These are phyloP conservation scores for Fraxinus albicans DNA, from an alignment of 305 asterid species.

Conservation along the genomic window DNA sequence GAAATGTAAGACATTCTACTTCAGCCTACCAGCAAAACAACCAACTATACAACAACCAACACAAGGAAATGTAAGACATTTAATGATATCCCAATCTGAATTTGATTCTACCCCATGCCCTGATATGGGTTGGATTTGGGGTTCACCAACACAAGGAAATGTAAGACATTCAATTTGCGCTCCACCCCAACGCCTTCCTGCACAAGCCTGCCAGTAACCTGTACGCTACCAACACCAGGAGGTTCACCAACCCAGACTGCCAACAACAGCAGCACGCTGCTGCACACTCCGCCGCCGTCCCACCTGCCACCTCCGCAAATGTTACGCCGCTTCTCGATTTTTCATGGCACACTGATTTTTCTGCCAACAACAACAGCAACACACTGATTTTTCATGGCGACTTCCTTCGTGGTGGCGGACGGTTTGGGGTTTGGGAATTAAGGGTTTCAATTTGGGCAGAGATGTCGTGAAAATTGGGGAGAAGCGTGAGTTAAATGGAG, in stretches of 20 bases:
- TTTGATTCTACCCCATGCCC: slow-evolving; percentile 22
- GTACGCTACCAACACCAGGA: slow-evolving; percentile 60
- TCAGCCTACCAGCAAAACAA: no score
- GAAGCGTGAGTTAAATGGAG: no score
- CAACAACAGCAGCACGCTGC: slow-evolving; percentile 78
- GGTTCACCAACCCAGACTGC: slow-evolving; percentile 61
- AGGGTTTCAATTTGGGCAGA: no score
- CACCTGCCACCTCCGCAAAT: slow-evolving; percentile 79
- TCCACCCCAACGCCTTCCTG: slow-evolving; percentile 62
- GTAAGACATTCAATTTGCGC: not conserved
- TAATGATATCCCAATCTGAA: slow-evolving; percentile 48
- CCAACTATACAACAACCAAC: no score
- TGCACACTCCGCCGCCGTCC: slow-evolving; percentile 87
- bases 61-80: slow-evolving; percentile 7
- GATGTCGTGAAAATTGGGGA: no score
- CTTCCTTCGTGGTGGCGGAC: no score
- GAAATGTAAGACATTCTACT: no score
- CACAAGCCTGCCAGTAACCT: slow-evolving; percentile 77
- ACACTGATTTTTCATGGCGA: no score
- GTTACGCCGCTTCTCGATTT: not conserved
- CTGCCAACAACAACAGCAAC: no score
- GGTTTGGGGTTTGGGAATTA: no score
- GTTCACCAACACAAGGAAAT: slow-evolving; percentile 24
- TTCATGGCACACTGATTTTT: no score
- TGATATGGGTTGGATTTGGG: slow-evolving; percentile 34